Conservation (phyloP, 2,329 filamentous ascomycete genomes). For the Arthrobotrys iridis region DNA sequence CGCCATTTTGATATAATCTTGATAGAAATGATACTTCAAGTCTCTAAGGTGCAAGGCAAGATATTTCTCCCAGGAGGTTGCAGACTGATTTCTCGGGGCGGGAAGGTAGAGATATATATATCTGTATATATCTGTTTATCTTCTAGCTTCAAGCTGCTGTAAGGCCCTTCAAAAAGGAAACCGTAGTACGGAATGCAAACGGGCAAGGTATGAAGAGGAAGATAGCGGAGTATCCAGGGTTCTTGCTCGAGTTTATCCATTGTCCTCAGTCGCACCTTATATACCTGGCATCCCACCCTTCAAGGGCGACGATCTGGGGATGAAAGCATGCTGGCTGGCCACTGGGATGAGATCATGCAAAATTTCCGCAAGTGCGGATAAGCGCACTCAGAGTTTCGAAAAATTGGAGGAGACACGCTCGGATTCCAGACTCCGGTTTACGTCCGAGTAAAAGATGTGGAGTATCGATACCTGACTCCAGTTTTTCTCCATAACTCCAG, state of each 20-base stretch:
- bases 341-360: conserved; percentile 54
- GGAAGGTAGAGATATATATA: conserved; percentile 32
- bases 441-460: conserved; percentile 50
- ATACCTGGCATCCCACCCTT: conserved; percentile 48
- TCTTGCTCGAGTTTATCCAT: conserved; percentile 49
- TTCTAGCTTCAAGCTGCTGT: conserved; percentile 26
- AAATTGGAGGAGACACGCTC: conserved; percentile 27
- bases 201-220: conserved; percentile 44
- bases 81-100: conserved; percentile 16
- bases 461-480: conserved; percentile 50
- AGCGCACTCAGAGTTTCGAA: conserved; percentile 24
- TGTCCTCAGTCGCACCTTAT: conserved; percentile 35
- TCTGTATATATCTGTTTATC: conserved; percentile 37
- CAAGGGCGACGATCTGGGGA: conserved; percentile 45
- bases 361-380: conserved; percentile 54
- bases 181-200: conserved; percentile 22
- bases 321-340: conserved; percentile 38
- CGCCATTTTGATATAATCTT: conserved; percentile 37
- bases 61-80: conserved; percentile 27
- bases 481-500: conserved; percentile 48
- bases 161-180: conserved; percentile 35
- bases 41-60: conserved; percentile 32
- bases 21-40: conserved; percentile 9
- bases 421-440: conserved; percentile 52
- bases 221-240: conserved; percentile 50